Evolutionary conservation across 805 yeast species (phyloP).

Genomic region (Kodamaea nitidulidarum): DNA sequence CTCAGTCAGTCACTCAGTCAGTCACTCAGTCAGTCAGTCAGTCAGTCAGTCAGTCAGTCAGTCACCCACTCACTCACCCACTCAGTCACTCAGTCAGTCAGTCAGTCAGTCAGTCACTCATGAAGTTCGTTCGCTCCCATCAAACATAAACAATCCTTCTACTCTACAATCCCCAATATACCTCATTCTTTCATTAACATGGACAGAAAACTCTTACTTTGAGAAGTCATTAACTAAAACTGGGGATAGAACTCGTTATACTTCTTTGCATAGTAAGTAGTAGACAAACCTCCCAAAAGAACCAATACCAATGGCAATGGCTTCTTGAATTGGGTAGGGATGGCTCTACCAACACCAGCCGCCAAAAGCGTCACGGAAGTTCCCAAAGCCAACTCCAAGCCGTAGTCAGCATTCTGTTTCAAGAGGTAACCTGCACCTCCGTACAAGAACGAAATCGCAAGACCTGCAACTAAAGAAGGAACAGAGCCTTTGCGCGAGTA

Average conservation of each 20-base stretch:
- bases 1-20: too few species aligned
- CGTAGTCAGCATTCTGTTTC: slow-evolving; percentile 68
- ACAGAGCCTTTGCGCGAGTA: slow-evolving; percentile 63
- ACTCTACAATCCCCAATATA: neutral
- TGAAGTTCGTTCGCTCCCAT: too few species aligned
- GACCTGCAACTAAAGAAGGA: slow-evolving; percentile 80
- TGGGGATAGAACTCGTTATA: slow-evolving; percentile 62
- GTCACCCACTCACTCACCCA: too few species aligned
- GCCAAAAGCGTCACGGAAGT: slow-evolving; percentile 61
- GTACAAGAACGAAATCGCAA: slow-evolving; percentile 53
- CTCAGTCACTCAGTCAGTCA: too few species aligned
- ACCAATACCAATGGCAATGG: slow-evolving; percentile 72
- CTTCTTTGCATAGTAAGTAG: slow-evolving; percentile 69
- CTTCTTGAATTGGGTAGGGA: slow-evolving; percentile 55
- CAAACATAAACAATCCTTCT: too few species aligned
- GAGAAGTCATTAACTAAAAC: too few species aligned
- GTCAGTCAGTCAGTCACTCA: too few species aligned
- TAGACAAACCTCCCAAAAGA: slow-evolving; percentile 57
- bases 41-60: too few species aligned
- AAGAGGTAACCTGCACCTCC: slow-evolving; percentile 75
- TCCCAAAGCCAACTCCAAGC: slow-evolving; percentile 75
- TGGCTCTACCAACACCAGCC: slow-evolving; percentile 71
- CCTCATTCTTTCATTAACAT: too few species aligned
- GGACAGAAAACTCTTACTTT: too few species aligned
- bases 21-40: too few species aligned